Conservation (phyloP, 768 basidiomycete species). For the Macrolepiota fuliginosa region DNA sequence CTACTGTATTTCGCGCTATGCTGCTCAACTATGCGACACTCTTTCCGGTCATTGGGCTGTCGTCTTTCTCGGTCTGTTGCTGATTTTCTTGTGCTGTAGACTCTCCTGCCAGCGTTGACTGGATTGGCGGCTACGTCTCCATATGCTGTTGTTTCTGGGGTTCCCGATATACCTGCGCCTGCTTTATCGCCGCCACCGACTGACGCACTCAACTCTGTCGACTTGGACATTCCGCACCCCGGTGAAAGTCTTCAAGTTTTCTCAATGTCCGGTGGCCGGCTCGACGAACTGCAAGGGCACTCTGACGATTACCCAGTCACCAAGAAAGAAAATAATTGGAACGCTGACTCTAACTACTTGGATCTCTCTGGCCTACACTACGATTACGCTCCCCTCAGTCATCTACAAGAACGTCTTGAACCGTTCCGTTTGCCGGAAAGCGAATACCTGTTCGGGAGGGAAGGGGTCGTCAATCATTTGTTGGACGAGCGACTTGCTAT, state of each 20-base stretch:
- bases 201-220: background rate
- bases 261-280: background rate
- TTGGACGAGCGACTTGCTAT: conserved; percentile 31
- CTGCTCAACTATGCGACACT: background rate
- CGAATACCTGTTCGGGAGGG: conserved; percentile 16
- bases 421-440: conserved; percentile 22
- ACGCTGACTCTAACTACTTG: background rate
- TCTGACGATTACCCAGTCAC: background rate
- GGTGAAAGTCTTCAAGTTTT: background rate
- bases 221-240: background rate
- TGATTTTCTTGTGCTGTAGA: conserved; percentile 2
- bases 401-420: conserved; percentile 30
- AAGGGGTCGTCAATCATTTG: conserved; percentile 27
- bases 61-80: background rate
- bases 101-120: background rate
- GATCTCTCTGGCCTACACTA: conserved; percentile 11
- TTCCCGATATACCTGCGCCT: background rate
- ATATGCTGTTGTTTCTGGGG: background rate
- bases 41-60: conserved; percentile 11
- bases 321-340: conserved; percentile 8
- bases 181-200: background rate
- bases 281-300: background rate
- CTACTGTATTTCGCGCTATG: conserved; percentile 1
- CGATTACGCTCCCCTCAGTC: conserved; percentile 15
- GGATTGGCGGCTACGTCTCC: background rate